These are phyloP conservation scores for Schwanniomyces pseudopolymorphus DNA, from an alignment of 805 yeast species.

Conservation along the genomic window DNA sequence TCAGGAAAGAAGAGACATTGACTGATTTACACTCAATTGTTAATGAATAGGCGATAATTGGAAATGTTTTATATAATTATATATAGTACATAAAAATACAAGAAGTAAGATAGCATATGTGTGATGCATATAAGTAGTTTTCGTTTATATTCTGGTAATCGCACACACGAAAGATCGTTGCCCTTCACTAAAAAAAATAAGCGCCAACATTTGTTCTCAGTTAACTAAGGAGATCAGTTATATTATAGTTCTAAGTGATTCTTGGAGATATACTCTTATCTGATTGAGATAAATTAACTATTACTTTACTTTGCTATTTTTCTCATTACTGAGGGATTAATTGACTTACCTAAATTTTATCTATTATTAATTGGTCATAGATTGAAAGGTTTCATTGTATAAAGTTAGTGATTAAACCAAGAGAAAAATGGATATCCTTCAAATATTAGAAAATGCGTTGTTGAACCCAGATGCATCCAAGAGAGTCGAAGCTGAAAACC, in stretches of 20 bases:
- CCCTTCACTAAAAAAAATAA: slow-evolving; percentile 1
- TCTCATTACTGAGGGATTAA: neutral
- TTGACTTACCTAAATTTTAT: neutral
- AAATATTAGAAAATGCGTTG: slow-evolving; percentile 77
- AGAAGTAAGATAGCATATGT: neutral
- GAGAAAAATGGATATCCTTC: slow-evolving; percentile 49
- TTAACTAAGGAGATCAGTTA: neutral
- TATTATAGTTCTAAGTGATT: neutral
- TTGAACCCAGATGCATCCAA: slow-evolving; percentile 62
- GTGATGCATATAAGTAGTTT: neutral
- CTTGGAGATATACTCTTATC: neutral
- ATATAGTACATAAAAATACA: neutral
- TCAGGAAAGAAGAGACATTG: slow-evolving; percentile 50
- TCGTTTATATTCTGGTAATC: neutral
- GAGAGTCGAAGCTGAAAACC: slow-evolving; percentile 77
- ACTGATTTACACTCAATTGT: slow-evolving; percentile 50
- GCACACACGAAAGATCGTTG: neutral
- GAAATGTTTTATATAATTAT: neutral
- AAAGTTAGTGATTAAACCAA: neutral
- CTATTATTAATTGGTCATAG: neutral
- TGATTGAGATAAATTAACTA: neutral
- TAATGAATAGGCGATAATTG: neutral
- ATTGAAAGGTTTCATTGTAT: neutral
- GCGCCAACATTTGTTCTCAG: neutral
- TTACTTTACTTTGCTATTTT: neutral